phyloP scores from a whole-genome alignment of 2,329 filamentous ascomycete genomes.

The Fusarium chuoi region DNA sequence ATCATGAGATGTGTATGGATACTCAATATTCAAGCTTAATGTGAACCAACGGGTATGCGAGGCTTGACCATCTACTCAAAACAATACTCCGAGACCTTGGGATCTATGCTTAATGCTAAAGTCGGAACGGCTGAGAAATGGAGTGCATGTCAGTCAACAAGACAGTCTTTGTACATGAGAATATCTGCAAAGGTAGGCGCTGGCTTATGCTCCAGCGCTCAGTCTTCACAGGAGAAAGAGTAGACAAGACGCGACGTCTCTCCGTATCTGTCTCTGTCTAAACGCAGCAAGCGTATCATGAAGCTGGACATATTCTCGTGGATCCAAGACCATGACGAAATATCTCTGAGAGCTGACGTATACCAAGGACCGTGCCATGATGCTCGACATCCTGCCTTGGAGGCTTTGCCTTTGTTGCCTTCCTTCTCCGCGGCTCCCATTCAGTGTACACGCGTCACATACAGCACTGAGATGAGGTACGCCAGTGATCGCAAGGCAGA shows the following conservation, averaged over 20 bases:
- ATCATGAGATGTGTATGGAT: not conserved
- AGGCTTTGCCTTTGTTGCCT: not conserved
- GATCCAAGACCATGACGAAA: too few species aligned
- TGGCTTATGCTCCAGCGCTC: rapidly evolving
- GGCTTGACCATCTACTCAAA: not conserved
- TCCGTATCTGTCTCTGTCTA: too few species aligned
- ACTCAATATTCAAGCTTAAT: not conserved
- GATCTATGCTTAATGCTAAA: not conserved
- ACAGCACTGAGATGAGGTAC: too few species aligned
- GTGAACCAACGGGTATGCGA: not conserved
- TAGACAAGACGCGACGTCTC: not conserved
- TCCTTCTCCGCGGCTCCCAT: not conserved
- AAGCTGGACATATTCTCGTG: not conserved
- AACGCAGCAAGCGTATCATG: not conserved
- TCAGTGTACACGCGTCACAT: not conserved
- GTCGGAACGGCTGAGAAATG: rapidly evolving
- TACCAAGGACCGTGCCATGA: not conserved
- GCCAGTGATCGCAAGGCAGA: not conserved
- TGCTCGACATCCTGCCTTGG: not conserved
- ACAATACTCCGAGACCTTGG: not conserved
- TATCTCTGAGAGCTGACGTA: not conserved
- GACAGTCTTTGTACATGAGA: not conserved
- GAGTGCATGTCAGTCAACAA: not conserved
- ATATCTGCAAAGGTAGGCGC: rapidly evolving
- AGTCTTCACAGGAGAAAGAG: too few species aligned